Conservation (phyloP, 2,329 filamentous ascomycete genomes). For the Trichoderma koningii region DNA sequence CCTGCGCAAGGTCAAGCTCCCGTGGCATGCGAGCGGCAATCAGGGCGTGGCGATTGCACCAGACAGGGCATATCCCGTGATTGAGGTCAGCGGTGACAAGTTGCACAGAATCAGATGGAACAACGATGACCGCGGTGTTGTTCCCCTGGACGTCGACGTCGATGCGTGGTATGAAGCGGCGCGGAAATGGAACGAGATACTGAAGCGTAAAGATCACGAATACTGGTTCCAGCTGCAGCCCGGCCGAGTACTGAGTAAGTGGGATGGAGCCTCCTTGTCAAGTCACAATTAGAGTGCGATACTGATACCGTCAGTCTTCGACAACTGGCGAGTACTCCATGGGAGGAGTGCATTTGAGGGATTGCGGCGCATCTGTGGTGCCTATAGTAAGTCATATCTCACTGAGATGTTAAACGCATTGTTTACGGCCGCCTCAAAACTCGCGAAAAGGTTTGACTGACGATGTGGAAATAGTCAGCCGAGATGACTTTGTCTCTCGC, state of each 20-base stretch:
- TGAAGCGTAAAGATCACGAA: conserved; percentile 66
- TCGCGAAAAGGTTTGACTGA: neutral
- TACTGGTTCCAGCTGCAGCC: conserved; percentile 82
- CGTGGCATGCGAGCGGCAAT: conserved; percentile 89
- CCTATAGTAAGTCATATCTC: conserved; percentile 67
- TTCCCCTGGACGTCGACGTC: conserved; percentile 57
- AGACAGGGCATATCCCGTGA: conserved; percentile 67
- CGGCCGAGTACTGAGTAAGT: conserved; percentile 72
- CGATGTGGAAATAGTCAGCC: conserved; percentile 58
- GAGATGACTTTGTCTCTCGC: conserved; percentile 78
- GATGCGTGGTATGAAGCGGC: conserved; percentile 79
- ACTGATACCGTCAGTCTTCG: conserved; percentile 65
- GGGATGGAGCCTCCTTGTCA: neutral
- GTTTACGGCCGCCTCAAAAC: too few species aligned
- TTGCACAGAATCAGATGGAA: conserved; percentile 81
- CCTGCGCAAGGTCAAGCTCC: conserved; percentile 60
- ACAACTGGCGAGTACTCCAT: conserved; percentile 94
- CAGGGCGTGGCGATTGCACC: conserved; percentile 79
- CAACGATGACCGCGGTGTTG: conserved; percentile 78
- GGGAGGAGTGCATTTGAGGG: conserved; percentile 82
- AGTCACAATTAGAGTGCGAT: neutral
- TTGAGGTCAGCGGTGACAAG: conserved; percentile 57
- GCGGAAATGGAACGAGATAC: conserved; percentile 68
- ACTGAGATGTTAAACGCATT: neutral
- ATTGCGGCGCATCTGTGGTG: conserved; percentile 84